Conservation (phyloP, 139 green algal genomes). For the Coelastrella sp. region DNA sequence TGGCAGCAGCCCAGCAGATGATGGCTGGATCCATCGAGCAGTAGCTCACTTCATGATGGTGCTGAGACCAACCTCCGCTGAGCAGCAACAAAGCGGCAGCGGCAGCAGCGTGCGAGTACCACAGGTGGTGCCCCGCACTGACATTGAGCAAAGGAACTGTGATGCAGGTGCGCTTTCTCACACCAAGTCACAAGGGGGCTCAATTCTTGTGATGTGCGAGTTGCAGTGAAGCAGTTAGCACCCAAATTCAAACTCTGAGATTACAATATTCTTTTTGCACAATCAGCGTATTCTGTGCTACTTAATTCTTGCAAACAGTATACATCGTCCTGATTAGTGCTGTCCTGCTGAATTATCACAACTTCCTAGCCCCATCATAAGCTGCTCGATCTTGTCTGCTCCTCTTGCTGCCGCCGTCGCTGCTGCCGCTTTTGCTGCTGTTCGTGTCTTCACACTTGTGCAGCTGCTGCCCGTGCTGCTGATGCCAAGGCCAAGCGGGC, state of each 20-base stretch:
- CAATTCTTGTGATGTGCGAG: too few relatives aligned
- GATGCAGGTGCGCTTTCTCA: neutral
- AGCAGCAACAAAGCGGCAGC: conserved; percentile 22
- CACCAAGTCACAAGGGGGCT: neutral
- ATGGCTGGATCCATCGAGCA: conserved; percentile 38
- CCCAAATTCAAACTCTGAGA: too few relatives aligned
- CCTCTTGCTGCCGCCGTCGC: neutral
- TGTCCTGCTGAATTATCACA: too few relatives aligned
- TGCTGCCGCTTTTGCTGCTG: neutral
- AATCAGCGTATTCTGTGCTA: too few relatives aligned
- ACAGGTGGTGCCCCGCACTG: conserved; percentile 29
- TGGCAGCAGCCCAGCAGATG: neutral
- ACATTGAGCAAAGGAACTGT: conserved; percentile 44
- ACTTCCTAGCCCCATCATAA: too few relatives aligned
- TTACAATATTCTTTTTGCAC: too few relatives aligned
- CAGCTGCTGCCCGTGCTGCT: conserved; percentile 19
- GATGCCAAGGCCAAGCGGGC: neutral
- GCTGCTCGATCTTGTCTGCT: too few relatives aligned
- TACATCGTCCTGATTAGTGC: too few relatives aligned
- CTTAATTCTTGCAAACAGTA: too few relatives aligned
- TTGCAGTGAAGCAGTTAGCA: too few relatives aligned
- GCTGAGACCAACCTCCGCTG: neutral
- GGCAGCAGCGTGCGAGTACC: conserved; percentile 41
- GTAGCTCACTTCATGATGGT: conserved; percentile 54
- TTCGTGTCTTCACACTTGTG: neutral